phyloP scores from a whole-genome alignment of 2,329 filamentous ascomycete genomes.

The Alternaria angustiovoidea region DNA sequence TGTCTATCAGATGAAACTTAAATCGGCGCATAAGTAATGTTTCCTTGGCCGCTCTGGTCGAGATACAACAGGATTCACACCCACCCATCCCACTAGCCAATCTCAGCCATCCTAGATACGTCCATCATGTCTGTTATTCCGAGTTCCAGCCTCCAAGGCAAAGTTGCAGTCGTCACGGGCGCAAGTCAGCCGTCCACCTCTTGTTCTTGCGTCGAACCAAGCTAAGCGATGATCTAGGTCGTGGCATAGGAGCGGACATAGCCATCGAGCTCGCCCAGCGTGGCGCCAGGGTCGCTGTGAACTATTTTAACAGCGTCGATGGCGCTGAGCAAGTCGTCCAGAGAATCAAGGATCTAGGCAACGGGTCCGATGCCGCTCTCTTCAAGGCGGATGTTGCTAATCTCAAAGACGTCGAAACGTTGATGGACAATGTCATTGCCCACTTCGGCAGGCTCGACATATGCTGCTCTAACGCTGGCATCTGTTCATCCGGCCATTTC shows the following conservation, averaged over 20 bases:
- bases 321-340: conserved; percentile 55
- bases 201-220: not conserved
- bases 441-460: conserved; percentile 51
- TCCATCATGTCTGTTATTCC: not conserved
- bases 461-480: conserved; percentile 61
- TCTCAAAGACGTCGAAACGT: conserved; percentile 57
- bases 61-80: not conserved
- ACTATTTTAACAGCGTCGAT: conserved; percentile 63
- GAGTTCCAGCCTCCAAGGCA: conserved; percentile 48
- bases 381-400: conserved; percentile 65
- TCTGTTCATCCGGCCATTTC: conserved; percentile 71
- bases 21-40: not conserved
- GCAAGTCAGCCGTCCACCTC: conserved; percentile 25
- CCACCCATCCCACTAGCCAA: not conserved
- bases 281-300: conserved; percentile 70
- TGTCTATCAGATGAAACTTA: not conserved
- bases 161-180: conserved; percentile 66
- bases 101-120: not conserved
- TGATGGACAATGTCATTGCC: conserved; percentile 53
- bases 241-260: conserved; percentile 69
- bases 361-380: conserved; percentile 57
- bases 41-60: not conserved
- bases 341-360: conserved; percentile 51
- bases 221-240: conserved; percentile 47
- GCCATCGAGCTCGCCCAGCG: conserved; percentile 69